Percentiles rank a stretch among this genome's conserved stretches.
Evolutionary conservation across 148 eudicot species (phyloP).

Genomic region (Spergularia bocconei): DNA sequence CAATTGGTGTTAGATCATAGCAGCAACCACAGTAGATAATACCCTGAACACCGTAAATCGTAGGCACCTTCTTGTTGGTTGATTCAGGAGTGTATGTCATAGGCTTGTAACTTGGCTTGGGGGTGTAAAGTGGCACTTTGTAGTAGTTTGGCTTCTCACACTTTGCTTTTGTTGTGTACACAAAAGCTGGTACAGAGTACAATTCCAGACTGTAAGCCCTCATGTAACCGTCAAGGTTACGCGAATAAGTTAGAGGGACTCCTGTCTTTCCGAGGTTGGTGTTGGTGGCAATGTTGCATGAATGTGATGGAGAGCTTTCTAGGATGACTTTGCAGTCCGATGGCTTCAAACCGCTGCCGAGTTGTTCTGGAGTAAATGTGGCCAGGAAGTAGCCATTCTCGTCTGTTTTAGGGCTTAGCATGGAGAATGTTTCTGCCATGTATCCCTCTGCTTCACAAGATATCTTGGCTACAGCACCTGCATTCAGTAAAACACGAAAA

Average conservation of each 20-base stretch:
- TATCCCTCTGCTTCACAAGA: slow-evolving; percentile 26
- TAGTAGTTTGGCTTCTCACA: not conserved
- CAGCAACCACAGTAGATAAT: slow-evolving; percentile 5
- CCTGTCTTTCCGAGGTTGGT: slow-evolving; percentile 7
- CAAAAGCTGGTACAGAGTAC: slow-evolving; percentile 21
- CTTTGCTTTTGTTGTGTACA: not conserved
- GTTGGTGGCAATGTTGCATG: slow-evolving; percentile 27
- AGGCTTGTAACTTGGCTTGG: not conserved
- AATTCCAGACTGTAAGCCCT: slow-evolving; percentile 14
- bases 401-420: slow-evolving; percentile 27
- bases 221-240: not conserved
- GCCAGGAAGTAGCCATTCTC: slow-evolving; percentile 34
- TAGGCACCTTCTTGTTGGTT: not conserved
- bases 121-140: not conserved
- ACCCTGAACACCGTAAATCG: slow-evolving; percentile 11
- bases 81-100: not conserved
- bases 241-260: slow-evolving; percentile 10
- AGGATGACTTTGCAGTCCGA: slow-evolving; percentile 26
- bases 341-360: slow-evolving; percentile 26
- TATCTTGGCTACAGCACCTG: slow-evolving; percentile 29
- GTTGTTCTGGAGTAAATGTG: slow-evolving; percentile 31
- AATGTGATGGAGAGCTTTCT: slow-evolving; percentile 28
- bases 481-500: not conserved
- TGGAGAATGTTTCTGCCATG: slow-evolving; percentile 19
- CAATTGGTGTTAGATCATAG: not conserved